A percentile compares a stretch with the other conserved stretches of the same genome.
Conservation (phyloP, 2,329 filamentous ascomycete species). For the Cercospora zeae-maydis region DNA sequence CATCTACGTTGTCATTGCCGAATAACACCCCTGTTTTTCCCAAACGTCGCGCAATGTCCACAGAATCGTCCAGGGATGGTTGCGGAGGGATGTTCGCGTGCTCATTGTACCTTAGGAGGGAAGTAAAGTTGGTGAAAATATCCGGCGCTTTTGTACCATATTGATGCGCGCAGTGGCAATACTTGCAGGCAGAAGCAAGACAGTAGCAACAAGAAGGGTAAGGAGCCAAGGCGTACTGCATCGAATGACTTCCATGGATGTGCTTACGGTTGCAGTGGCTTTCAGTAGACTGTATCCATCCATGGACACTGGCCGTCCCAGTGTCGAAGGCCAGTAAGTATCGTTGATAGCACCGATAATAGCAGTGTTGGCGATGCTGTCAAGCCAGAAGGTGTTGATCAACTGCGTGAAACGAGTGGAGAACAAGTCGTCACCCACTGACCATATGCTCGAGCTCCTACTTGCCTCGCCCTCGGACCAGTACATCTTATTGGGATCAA, state of each 20-base stretch:
- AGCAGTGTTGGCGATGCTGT: background rate
- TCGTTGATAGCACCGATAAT: background rate
- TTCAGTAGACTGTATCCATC: background rate
- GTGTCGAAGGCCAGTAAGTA: background rate
- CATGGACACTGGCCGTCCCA: background rate
- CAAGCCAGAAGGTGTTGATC: background rate
- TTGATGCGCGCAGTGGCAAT: background rate
- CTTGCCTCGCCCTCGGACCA: background rate
- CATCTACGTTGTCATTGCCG: background rate
- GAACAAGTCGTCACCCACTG: conserved; percentile 14
- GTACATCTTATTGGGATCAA: background rate
- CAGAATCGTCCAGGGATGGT: background rate
- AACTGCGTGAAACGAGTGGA: conserved; percentile 2
- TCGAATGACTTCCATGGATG: background rate
- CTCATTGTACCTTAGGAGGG: background rate
- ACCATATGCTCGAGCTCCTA: conserved; percentile 11
- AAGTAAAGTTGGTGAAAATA: background rate
- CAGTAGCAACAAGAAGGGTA: background rate
- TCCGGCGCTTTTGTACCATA: background rate
- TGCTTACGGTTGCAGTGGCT: background rate
- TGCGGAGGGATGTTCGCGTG: background rate
- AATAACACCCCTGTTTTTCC: background rate
- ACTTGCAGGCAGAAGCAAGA: background rate
- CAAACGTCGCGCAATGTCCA: background rate
- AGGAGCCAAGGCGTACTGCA: background rate